These are phyloP conservation scores for Celoporthe dispersa DNA, from an alignment of 2,329 filamentous ascomycete genomes.

Conservation along the genomic window DNA sequence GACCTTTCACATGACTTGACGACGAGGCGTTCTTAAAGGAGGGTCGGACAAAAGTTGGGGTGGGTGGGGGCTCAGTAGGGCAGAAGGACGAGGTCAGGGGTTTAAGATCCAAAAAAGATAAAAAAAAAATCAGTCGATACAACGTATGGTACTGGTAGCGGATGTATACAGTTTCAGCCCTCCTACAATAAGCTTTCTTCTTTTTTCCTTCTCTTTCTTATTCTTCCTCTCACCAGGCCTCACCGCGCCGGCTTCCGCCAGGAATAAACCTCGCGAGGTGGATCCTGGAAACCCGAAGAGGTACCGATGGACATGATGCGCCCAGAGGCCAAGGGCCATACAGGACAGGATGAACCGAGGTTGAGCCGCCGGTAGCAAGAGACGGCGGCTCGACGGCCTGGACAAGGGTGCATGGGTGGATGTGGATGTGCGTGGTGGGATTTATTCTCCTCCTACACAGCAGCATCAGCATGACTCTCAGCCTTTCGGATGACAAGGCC, in stretches of 20 bases:
- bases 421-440: no score
- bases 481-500: constrained; percentile 6
- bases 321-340: not conserved
- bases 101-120: not conserved
- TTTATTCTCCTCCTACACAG: no score
- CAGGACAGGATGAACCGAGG: constrained; percentile 16
- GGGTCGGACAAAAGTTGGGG: not conserved
- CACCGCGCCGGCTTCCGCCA: constrained; percentile 4
- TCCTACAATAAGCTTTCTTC: not conserved
- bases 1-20: not conserved
- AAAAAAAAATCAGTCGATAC: not conserved
- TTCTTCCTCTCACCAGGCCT: not conserved
- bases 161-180: not conserved
- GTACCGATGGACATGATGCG: not conserved
- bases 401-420: not conserved
- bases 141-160: not conserved
- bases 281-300: constrained; percentile 1
- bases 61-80: not conserved
- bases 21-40: not conserved
- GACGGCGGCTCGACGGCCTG: constrained; percentile 27
- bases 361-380: constrained; percentile 25
- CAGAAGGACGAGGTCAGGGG: not conserved
- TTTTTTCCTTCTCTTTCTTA: not conserved
- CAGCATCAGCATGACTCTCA: not conserved
- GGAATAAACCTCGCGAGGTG: not conserved